Evolutionary conservation across 2,329 filamentous ascomycete species (phyloP), one percentile per base, ranked within the genome.

Genomic region (Neofusicoccum sp.): DNA sequence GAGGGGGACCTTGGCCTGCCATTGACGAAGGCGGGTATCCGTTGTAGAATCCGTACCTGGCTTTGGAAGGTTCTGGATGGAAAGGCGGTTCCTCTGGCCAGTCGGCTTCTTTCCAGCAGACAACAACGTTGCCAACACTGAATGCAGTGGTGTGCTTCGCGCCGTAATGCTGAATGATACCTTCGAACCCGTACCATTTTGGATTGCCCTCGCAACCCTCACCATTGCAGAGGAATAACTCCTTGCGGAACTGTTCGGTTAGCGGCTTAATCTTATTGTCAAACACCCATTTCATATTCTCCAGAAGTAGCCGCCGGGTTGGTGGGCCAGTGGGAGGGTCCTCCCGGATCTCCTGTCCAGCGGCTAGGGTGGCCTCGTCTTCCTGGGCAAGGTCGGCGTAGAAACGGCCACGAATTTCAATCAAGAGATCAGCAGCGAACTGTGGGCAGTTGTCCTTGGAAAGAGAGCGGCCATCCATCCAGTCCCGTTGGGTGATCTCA

Each of bases 281-380:
- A 73, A 90, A 93, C 34, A 93, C 80, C 87, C 89, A 94, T 75
- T 90, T 93, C 90, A 95, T 93, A 71, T 93, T 92, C 71, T 94
- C 91, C 67, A 95, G 77, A 1, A 88, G 90, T 59, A 94, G 79
- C 71, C 83, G 88, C 72, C 85, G 82, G 31, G 83, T 86, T 68
- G 81, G 84, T 6, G 85, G 81, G 0, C 82, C 84, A 65, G 83
- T 78, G 45, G 63, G 77, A 6, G 83, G 81, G 65, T 89, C 85
- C 8, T 72, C 61, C 33, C 47, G 61, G 50, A 62, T 54, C 29
- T 58, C 56, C 43, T 61, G 59, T 33, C 65, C 60, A 14, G 39
- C 49, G 34, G 44, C 62, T 16, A 47, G 28, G 12, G 41, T 45
- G 50, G 79, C 78, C 43, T 78, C 78, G 59, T 83, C 81, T 59